A percentile compares a stretch with the other conserved stretches of the same genome.
phyloP scores from a whole-genome alignment of 192 early-diverging fungal genomes.

The Entomortierella lignicola region DNA sequence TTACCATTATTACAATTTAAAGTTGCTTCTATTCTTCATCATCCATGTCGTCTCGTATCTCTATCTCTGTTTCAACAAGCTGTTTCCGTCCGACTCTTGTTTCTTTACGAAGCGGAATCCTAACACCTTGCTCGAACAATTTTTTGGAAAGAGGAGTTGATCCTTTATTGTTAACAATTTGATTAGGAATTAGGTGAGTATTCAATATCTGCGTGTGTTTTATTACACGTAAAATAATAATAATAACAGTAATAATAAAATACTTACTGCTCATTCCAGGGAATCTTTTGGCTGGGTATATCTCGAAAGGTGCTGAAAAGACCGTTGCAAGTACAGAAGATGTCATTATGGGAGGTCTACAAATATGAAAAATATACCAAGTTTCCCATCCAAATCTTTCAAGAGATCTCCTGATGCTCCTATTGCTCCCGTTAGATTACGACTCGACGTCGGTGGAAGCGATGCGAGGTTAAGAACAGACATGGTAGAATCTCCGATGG shows the following conservation, averaged over 20 bases:
- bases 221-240: background rate
- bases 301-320: conserved; percentile 72
- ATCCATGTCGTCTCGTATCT: conserved; percentile 3
- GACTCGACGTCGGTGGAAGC: conserved; percentile 41
- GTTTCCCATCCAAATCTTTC: conserved; percentile 67
- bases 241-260: background rate
- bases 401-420: conserved; percentile 73
- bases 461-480: conserved; percentile 18
- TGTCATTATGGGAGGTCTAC: conserved; percentile 16
- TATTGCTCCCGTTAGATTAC: conserved; percentile 74
- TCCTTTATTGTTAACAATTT: conserved; percentile 8
- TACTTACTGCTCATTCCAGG: conserved; percentile 74
- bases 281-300: conserved; percentile 80
- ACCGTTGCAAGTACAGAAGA: conserved; percentile 37
- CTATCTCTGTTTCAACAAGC: conserved; percentile 10
- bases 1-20: too few species aligned
- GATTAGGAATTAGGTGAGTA: too few species aligned
- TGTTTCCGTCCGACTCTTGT: conserved; percentile 24
- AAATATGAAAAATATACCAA: conserved; percentile 77
- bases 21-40: conserved; percentile 8
- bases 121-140: conserved; percentile 68
- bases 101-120: conserved; percentile 67
- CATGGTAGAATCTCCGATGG: conserved; percentile 22
- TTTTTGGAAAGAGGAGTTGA: conserved; percentile 69
- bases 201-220: too few species aligned